Evolutionary conservation across 371 early-diverging fungal genomes (phyloP).

Genomic region (Lichtheimia hyalospora): DNA sequence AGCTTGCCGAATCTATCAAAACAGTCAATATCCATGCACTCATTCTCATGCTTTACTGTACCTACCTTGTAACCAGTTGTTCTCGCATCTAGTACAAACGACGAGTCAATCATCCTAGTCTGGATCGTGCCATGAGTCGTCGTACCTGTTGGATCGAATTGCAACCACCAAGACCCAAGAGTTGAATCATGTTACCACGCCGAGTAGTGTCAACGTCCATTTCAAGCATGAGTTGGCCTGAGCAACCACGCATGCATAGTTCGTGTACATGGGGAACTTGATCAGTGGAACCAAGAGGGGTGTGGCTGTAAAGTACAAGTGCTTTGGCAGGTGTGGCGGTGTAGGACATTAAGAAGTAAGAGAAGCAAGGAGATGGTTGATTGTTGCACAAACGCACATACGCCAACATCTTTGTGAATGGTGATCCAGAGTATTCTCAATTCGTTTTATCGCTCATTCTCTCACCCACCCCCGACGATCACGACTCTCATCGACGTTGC

Average conservation of each 20-base stretch:
- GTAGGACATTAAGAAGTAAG: too few species aligned
- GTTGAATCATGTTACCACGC: conserved; percentile 6
- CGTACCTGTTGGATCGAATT: conserved; percentile 5
- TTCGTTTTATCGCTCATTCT: too few species aligned
- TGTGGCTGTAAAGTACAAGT: background rate
- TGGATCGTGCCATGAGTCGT: background rate
- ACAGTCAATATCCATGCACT: background rate
- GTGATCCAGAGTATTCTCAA: too few species aligned
- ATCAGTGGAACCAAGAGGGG: background rate
- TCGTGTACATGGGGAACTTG: background rate
- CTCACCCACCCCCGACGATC: too few species aligned
- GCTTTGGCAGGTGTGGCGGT: background rate
- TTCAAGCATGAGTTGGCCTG: conserved; percentile 25
- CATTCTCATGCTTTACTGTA: background rate
- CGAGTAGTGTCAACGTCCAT: background rate
- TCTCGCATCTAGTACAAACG: background rate
- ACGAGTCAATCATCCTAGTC: background rate
- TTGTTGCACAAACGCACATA: too few species aligned
- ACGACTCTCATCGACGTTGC: too few species aligned
- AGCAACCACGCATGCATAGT: conserved; percentile 20
- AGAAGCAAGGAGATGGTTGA: too few species aligned
- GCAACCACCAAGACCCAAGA: conserved; percentile 14
- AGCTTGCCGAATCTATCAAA: conserved; percentile 27
- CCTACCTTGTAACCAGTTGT: background rate
- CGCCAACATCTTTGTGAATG: too few species aligned